Evolutionary conservation across 1,284 basidiomycete species (phyloP).

Genomic region (Moniliophthora roreri): DNA sequence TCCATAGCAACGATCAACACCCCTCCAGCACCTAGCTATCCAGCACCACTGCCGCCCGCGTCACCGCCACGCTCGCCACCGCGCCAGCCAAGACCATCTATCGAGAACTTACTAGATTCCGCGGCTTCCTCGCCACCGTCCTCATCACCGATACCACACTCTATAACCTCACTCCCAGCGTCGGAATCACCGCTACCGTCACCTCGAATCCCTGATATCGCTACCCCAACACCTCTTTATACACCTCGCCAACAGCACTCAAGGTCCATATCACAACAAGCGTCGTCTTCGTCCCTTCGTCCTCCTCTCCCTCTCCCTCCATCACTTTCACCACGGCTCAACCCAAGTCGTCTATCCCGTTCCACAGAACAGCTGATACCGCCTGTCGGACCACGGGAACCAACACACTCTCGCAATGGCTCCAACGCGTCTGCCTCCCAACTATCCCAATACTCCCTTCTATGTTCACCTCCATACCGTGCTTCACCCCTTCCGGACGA

Average conservation of each 20-base stretch:
- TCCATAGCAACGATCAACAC: slow-evolving; percentile 13
- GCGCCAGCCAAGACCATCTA: slow-evolving; percentile 10
- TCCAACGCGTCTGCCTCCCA: too few relatives aligned
- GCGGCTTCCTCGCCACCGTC: not conserved
- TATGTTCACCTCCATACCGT: slow-evolving; percentile 14
- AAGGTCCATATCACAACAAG: not conserved
- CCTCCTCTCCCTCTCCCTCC: not conserved
- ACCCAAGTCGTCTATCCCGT: not conserved
- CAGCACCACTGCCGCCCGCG: slow-evolving; percentile 27
- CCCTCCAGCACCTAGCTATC: slow-evolving; percentile 27
- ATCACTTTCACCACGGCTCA: not conserved
- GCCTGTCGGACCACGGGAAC: not conserved
- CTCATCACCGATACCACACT: not conserved
- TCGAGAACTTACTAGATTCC: slow-evolving; percentile 11
- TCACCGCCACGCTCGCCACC: slow-evolving; percentile 14
- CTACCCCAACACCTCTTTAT: not conserved
- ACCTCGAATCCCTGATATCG: not conserved
- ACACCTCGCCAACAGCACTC: not conserved
- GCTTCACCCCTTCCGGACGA: slow-evolving; percentile 14
- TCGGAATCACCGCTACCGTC: too few relatives aligned
- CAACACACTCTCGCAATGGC: not conserved
- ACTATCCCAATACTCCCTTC: slow-evolving; percentile 2
- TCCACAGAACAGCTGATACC: not conserved
- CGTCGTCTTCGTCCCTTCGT: not conserved
- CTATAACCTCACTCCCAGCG: too few relatives aligned